Conservation (phyloP, 495 filamentous ascomycete genomes). For the Penicillium verhagenii region DNA sequence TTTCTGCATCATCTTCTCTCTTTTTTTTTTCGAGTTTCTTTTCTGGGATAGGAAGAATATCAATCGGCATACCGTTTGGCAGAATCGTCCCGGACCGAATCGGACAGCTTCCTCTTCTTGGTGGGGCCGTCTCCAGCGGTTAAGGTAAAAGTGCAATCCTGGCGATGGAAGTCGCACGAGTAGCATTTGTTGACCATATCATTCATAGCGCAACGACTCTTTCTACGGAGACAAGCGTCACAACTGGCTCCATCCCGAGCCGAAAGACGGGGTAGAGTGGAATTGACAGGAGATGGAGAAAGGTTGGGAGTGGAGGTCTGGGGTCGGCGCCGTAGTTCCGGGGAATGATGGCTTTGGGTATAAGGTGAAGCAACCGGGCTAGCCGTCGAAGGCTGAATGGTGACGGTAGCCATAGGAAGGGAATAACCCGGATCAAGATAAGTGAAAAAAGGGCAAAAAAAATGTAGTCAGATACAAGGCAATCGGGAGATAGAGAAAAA, state of each 20-base stretch:
- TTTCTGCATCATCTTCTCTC: too few relatives aligned
- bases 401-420: constrained; percentile 41
- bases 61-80: constrained; percentile 43
- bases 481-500: constrained; percentile 3
- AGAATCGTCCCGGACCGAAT: constrained; percentile 32
- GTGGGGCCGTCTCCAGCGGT: constrained; percentile 56
- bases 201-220: constrained; percentile 88
- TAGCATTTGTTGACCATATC: constrained; percentile 52
- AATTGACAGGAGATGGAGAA: constrained; percentile 30
- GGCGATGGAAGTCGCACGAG: constrained; percentile 53
- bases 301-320: constrained; percentile 29
- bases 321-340: constrained; percentile 27
- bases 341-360: constrained; percentile 27
- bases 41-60: too few relatives aligned
- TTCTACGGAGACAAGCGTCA: constrained; percentile 81
- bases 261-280: constrained; percentile 26
- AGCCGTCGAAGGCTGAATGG: constrained; percentile 42
- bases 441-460: neutral
- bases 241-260: constrained; percentile 55
- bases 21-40: too few relatives aligned
- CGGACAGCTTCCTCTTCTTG: constrained; percentile 68
- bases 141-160: constrained; percentile 52
- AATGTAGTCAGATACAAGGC: neutral
- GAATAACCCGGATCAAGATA: constrained; percentile 1
- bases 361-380: constrained; percentile 22